Conservation (phyloP, 495 filamentous ascomycete genomes). For the Acidiella bohemica region DNA sequence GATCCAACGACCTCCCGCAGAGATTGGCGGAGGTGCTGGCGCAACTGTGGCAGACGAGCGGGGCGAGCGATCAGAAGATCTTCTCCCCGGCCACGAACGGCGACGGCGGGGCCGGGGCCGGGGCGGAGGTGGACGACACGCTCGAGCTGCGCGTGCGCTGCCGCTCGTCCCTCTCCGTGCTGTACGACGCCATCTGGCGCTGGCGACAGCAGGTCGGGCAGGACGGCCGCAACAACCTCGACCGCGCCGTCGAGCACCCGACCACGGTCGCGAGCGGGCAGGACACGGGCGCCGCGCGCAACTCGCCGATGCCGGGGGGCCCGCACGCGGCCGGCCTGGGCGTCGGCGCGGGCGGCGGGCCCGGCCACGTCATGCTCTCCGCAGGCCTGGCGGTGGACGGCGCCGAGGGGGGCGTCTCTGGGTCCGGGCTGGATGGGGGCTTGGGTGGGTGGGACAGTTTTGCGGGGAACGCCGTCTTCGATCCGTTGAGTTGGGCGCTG, state of each 20-base stretch:
- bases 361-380: neutral
- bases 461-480: conserved; percentile 52
- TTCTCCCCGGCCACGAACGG: too few species aligned
- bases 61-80: conserved; percentile 35
- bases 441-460: conserved; percentile 40
- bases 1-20: conserved; percentile 72
- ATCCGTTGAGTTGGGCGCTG: conserved; percentile 82
- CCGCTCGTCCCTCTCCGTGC: conserved; percentile 83
- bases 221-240: conserved; percentile 10
- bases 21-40: conserved; percentile 79
- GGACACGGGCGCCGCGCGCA: conserved; percentile 12
- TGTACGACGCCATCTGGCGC: conserved; percentile 86
- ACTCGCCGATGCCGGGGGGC: conserved; percentile 11
- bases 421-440: conserved; percentile 20
- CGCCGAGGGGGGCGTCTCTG: too few species aligned
- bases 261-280: conserved; percentile 6
- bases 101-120: conserved; percentile 1
- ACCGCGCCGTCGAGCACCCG: conserved; percentile 16
- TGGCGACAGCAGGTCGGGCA: conserved; percentile 43
- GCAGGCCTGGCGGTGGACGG: neutral
- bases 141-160: conserved; percentile 77
- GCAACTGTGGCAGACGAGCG: conserved; percentile 75
- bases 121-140: conserved; percentile 43
- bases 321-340: neutral
- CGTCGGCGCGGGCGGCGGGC: neutral